Base-by-base conservation (phyloP, 805 yeast species). In the Metschnikowia gelsemii region DNA sequence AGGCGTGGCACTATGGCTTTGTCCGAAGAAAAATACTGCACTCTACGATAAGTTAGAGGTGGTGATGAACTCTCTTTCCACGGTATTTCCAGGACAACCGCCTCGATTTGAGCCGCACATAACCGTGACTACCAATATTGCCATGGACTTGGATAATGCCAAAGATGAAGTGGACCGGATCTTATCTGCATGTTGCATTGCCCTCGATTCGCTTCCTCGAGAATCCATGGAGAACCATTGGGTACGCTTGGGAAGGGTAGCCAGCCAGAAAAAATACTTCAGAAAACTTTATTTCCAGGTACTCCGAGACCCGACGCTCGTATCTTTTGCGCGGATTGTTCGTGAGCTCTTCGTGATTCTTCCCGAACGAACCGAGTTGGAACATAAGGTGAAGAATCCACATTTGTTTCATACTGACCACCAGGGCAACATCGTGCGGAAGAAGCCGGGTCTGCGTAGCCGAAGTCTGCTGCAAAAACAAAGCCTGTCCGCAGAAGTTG, bases 21-120 rank as follows among this genome's bases (percentile, higher is more conserved):
- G 82, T 58, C 95, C 95, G 2, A 75, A 68, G 40, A 66, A 66
- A 14, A 75, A 73, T 33, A 62, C 82, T 4, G 72, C 73, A 24
- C 63, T 82, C 17, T 60, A 75, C 52, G 86, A 81, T 36, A 76
- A 78, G 35, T 59, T 86, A 17, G 63, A 67, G 11, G 76, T 84
- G 14, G 66, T 83, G 26, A 81, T 82, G 60, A 66, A 74, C n/a
- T 80, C 88, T 8, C 60, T 86, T 25, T 76, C 75, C 31, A 82
- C 90, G 1, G 64, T 84, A n/a, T 84, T 86, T 54, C 84, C 85
- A 8, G 83, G 80, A 38, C 72, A 61, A 41, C 80, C 88, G 1
- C 84, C 84, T 2, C 58, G 55, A 22, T 80, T 85, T 52, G 84
- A 78, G 47, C 95, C 95, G 3, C 95, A 86, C 57, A 71, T 87